Percentiles rank a stretch among this genome's conserved stretches.
phyloP scores from a whole-genome alignment of 257 asterid species.

The Nicotiana paniculata region DNA sequence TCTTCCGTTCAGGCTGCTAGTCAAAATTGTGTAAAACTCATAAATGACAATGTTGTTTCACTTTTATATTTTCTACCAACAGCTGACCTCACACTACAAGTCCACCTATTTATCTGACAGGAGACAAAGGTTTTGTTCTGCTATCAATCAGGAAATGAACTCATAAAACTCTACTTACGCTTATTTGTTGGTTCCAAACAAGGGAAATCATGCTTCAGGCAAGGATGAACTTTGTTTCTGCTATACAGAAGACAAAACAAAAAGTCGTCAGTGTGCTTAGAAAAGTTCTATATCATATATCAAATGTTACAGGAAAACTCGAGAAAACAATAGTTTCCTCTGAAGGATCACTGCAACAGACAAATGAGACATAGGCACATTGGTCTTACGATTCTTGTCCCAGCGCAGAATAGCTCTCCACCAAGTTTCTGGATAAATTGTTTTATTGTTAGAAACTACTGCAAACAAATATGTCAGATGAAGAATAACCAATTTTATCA shows the following conservation, averaged over 20 bases:
- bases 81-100: slow-evolving; percentile 3
- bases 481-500: not conserved
- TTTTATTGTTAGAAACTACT: not conserved
- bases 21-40: not conserved
- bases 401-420: slow-evolving; percentile 64
- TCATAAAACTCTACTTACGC: slow-evolving; percentile 33
- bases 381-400: slow-evolving; percentile 45
- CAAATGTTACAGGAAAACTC: not conserved
- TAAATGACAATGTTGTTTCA: not conserved
- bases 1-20: not conserved
- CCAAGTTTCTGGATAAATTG: slow-evolving; percentile 63
- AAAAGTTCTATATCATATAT: slow-evolving; percentile 2
- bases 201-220: slow-evolving; percentile 68
- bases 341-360: not conserved
- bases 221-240: slow-evolving; percentile 35
- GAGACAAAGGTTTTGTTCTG: not conserved
- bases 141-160: not conserved
- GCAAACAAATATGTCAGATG: not conserved
- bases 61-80: not conserved
- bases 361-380: not conserved
- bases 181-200: slow-evolving; percentile 33
- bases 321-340: not conserved
- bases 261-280: not conserved
- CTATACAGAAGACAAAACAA: slow-evolving; percentile 12
- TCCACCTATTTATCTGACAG: not conserved